phyloP scores from a whole-genome alignment of 768 basidiomycete species.

The Kwoniella sp. region DNA sequence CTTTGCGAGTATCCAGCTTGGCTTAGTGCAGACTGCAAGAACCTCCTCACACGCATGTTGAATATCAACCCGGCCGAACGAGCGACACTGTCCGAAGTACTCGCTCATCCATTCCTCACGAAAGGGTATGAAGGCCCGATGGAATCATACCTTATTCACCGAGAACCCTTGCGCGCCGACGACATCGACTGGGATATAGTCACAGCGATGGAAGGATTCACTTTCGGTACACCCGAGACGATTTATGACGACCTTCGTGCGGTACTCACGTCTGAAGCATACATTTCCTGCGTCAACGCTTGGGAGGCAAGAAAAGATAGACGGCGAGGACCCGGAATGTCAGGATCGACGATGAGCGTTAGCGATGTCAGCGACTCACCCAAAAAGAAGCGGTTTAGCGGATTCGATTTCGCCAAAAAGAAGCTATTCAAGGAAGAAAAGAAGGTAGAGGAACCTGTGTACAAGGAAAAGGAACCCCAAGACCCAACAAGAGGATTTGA shows the following conservation, averaged over 20 bases:
- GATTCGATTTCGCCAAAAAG: conserved; percentile 87
- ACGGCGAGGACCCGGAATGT: conserved; percentile 30
- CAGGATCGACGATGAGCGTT: conserved; percentile 36
- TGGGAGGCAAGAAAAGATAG: conserved; percentile 67
- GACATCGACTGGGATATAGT: conserved; percentile 87
- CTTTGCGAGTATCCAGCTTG: conserved; percentile 96
- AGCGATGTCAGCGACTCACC: conserved; percentile 56
- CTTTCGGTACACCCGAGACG: conserved; percentile 86
- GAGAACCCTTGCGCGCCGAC: conserved; percentile 83
- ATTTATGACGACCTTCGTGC: conserved; percentile 73
- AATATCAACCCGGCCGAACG: conserved; percentile 87
- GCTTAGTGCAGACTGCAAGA: conserved; percentile 95
- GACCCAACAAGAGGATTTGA: conserved; percentile 94
- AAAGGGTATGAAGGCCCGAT: conserved; percentile 81
- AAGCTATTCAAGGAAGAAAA: conserved; percentile 68
- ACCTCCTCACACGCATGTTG: conserved; percentile 88
- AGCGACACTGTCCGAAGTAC: conserved; percentile 79
- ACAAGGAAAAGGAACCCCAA: conserved; percentile 52
- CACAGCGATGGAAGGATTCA: conserved; percentile 91
- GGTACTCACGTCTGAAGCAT: conserved; percentile 76
- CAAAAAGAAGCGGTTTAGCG: conserved; percentile 80
- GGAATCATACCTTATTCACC: conserved; percentile 79
- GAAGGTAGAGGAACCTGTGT: conserved; percentile 40
- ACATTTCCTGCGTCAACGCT: conserved; percentile 68
- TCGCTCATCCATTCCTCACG: conserved; percentile 87